phyloP scores from a whole-genome alignment of 1,284 basidiomycete genomes.

The Cerioporus squamosus region DNA sequence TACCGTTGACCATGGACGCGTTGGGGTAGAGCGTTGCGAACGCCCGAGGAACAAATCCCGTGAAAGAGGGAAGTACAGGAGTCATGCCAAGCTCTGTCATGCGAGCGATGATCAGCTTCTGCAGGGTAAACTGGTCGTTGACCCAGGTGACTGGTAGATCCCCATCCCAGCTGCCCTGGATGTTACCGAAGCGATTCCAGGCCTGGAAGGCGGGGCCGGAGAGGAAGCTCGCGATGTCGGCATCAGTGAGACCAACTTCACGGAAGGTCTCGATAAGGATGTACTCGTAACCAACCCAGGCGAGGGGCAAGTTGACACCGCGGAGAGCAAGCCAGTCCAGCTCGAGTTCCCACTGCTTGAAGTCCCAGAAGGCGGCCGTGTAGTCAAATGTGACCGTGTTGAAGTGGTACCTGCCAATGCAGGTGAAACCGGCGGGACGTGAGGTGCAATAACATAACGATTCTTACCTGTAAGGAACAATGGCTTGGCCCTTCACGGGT shows the following conservation, averaged over 20 bases:
- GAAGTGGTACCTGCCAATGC: constrained; percentile 40
- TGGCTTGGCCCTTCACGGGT: constrained; percentile 36
- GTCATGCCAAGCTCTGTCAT: constrained; percentile 51
- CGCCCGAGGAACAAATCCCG: constrained; percentile 46
- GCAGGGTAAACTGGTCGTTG: constrained; percentile 42
- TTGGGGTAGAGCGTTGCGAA: constrained; percentile 40
- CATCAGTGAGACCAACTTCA: constrained; percentile 42
- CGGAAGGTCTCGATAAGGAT: constrained; percentile 42
- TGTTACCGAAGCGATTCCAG: constrained; percentile 49
- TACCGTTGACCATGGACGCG: constrained; percentile 41
- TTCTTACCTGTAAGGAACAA: constrained; percentile 43
- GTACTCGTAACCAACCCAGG: constrained; percentile 48
- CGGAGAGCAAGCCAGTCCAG: constrained; percentile 50
- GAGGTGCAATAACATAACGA: too few relatives aligned
- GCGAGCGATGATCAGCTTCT: constrained; percentile 43
- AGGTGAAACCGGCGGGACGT: background rate
- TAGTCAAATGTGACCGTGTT: constrained; percentile 52
- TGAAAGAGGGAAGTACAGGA: constrained; percentile 48
- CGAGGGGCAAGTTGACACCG: constrained; percentile 48
- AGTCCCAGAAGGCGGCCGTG: constrained; percentile 46
- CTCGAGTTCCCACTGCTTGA: constrained; percentile 46
- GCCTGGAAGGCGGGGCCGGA: constrained; percentile 49
- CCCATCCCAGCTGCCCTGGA: constrained; percentile 46
- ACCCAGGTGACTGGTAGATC: constrained; percentile 43
- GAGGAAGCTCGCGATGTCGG: constrained; percentile 40